Percentiles rank a stretch among this genome's conserved stretches.
phyloP scores from a whole-genome alignment of 1,139 yeast genomes.

The Hyphopichia wangnamkhiaoensis region DNA sequence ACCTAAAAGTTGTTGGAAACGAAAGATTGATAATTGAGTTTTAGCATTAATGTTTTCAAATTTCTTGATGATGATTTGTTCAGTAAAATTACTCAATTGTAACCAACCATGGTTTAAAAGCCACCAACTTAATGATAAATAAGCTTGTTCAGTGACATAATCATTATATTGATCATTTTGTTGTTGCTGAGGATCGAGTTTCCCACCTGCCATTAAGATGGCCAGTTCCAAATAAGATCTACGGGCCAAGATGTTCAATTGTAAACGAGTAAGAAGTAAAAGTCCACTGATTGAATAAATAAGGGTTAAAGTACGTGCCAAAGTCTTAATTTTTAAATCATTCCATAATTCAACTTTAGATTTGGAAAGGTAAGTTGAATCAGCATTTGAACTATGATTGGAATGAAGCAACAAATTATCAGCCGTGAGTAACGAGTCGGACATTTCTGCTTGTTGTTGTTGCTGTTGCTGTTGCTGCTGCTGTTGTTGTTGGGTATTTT shows the following conservation, averaged over 20 bases:
- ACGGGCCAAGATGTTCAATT: slow-evolving; percentile 85
- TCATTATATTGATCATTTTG: slow-evolving; percentile 33
- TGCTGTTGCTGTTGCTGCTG: slow-evolving; percentile 13
- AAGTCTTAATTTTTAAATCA: slow-evolving; percentile 71
- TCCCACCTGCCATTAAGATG: slow-evolving; percentile 58
- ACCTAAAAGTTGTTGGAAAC: slow-evolving; percentile 42
- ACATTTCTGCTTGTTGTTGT: slow-evolving; percentile 17
- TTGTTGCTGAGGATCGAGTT: slow-evolving; percentile 18
- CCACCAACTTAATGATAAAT: slow-evolving; percentile 93
- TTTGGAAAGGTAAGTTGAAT: slow-evolving; percentile 36
- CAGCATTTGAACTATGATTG: slow-evolving; percentile 20
- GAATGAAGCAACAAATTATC: slow-evolving; percentile 42
- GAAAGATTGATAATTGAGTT: slow-evolving; percentile 62
- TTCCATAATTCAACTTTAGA: slow-evolving; percentile 84
- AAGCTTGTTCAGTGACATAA: slow-evolving; percentile 73
- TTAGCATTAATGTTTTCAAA: slow-evolving; percentile 71
- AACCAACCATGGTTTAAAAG: slow-evolving; percentile 84
- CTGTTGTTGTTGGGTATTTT: slow-evolving; percentile 29
- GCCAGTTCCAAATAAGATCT: slow-evolving; percentile 83
- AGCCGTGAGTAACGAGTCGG: slow-evolving; percentile 37
- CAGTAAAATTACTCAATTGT: slow-evolving; percentile 54
- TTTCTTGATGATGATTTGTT: slow-evolving; percentile 56
- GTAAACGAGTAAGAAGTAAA: slow-evolving; percentile 76
- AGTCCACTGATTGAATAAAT: slow-evolving; percentile 70
- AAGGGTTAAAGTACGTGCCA: slow-evolving; percentile 73